Evolutionary conservation across 2,329 filamentous ascomycete genomes (phyloP), one percentile per base, ranked within the genome.

Genomic region (Lecanicillium sp.): DNA sequence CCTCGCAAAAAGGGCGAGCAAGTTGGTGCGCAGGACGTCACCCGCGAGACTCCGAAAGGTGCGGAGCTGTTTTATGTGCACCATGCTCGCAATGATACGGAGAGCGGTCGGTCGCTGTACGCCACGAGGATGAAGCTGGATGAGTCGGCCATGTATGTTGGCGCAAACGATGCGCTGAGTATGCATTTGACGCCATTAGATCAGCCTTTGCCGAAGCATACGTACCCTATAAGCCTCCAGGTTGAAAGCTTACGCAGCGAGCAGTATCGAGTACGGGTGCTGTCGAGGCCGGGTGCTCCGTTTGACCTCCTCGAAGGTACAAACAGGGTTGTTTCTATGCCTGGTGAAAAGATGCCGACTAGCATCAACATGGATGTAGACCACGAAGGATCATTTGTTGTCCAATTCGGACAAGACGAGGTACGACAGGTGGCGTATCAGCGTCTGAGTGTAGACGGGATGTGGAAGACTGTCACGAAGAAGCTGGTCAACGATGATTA

Each of bases 1-100:
- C 49, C 50, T 5, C 43, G 33, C 7, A 31, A 47, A 6, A 40
- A 34, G 5, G 34, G 33, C 10, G 36, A 44, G 12, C 45, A 44
- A 4, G 41, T 53, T 5, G 52, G 56, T 12, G 44, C 56, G 4
- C 56, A 58, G 33, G 58, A 61, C 1, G 53, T 59, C n/a, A 60
- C 53, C 2, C 48, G 46, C 2, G 42, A 29, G 15, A 57, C 55
- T 3, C 49, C 54, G 1, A 17, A 46, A 1, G 58, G 52, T 4
- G 42, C 55, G 3, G 58, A 60, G 46, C 50, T 60, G 0, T 60
- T 60, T 22, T 60, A 60, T 29, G 49, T 60, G 0, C 58, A 60
- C 17, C 58, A 60, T 36, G 58, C 44, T 4, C 50, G 58, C 6
- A 60, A 60, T 14, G 45, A 45, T 33, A 60, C 58, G 4, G 41